A percentile compares a stretch with the other conserved stretches of the same genome.
phyloP scores from a whole-genome alignment of 169 alveolate species.

The Eimeria praecox region DNA sequence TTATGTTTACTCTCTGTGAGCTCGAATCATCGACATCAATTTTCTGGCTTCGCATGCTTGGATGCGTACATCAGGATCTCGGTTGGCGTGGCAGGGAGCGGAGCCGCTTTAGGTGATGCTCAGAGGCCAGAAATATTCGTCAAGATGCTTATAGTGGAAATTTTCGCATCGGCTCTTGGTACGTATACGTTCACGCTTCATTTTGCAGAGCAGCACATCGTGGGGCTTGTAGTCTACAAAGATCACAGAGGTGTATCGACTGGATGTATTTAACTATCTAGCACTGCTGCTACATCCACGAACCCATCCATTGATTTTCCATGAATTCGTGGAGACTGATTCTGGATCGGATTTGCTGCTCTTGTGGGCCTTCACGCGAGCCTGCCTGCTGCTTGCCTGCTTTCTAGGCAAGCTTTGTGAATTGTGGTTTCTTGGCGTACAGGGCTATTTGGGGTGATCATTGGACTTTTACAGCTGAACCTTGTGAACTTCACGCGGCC shows the following conservation, averaged over 20 bases:
- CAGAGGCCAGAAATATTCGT: conserved; percentile 99
- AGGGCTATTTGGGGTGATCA: conserved; percentile 86
- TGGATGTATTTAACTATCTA: not conserved
- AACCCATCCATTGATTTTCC: not conserved
- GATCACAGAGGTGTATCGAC: not conserved
- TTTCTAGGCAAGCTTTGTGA: not conserved
- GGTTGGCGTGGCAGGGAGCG: conserved; percentile 99
- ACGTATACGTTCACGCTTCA: conserved; percentile 32
- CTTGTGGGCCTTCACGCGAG: not conserved
- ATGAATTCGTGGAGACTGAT: not conserved
- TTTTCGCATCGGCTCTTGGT: conserved; percentile 99
- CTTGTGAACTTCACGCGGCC: conserved; percentile 86
- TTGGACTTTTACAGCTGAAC: conserved; percentile 88
- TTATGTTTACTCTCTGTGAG: not conserved
- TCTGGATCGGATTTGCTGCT: not conserved
- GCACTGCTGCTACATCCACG: not conserved
- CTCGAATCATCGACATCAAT: not conserved
- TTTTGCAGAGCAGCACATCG: not conserved
- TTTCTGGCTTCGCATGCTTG: not conserved
- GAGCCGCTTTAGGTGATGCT: conserved; percentile 99
- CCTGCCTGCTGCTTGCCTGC: not conserved
- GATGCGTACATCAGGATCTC: conserved; percentile 85
- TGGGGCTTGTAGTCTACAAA: not conserved
- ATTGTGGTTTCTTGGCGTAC: not conserved
- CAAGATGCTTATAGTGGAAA: conserved; percentile 98